Conservation (phyloP, 1,284 basidiomycete genomes). For the Papiliotrema flavescens region DNA sequence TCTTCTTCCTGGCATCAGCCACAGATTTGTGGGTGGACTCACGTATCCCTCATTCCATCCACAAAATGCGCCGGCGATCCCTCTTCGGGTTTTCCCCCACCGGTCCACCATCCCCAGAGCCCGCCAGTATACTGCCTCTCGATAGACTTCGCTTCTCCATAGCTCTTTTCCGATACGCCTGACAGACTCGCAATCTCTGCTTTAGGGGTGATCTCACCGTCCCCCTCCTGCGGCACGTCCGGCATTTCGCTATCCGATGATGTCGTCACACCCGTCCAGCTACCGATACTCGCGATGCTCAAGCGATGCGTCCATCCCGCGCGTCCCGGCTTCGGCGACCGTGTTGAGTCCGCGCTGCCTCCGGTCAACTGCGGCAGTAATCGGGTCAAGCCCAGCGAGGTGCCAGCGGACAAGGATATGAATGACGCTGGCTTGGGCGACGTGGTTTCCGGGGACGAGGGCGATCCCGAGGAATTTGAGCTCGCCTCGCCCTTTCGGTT, state of each 20-base stretch:
- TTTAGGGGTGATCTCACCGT: slow-evolving; percentile 3
- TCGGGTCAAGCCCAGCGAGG: slow-evolving; percentile 13
- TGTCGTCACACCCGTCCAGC: slow-evolving; percentile 32
- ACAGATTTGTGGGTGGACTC: slow-evolving; percentile 37
- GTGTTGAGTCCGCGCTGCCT: slow-evolving; percentile 19
- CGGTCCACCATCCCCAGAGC: slow-evolving; percentile 64
- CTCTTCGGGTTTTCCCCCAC: slow-evolving; percentile 42
- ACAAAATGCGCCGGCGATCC: slow-evolving; percentile 22
- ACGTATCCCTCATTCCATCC: slow-evolving; percentile 51
- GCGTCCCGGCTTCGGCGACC: slow-evolving; percentile 57
- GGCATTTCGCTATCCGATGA: slow-evolving; percentile 43
- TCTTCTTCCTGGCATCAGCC: slow-evolving; percentile 43
- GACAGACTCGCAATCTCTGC: slow-evolving; percentile 5
- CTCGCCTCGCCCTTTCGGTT: slow-evolving; percentile 42
- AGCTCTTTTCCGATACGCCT: slow-evolving; percentile 1
- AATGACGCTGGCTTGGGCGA: slow-evolving; percentile 56
- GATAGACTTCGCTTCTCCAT: slow-evolving; percentile 45
- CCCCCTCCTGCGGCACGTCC: neutral
- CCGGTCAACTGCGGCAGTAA: slow-evolving; percentile 20
- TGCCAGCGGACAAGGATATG: slow-evolving; percentile 50
- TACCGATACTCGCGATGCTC: slow-evolving; percentile 65
- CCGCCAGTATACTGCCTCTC: slow-evolving; percentile 68
- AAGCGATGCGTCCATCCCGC: slow-evolving; percentile 68
- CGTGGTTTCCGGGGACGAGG: slow-evolving; percentile 32
- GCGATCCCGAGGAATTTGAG: slow-evolving; percentile 3